Evolutionary conservation across 2,329 filamentous ascomycete species (phyloP).

Genomic region (Plectosphaerella plurivora): DNA sequence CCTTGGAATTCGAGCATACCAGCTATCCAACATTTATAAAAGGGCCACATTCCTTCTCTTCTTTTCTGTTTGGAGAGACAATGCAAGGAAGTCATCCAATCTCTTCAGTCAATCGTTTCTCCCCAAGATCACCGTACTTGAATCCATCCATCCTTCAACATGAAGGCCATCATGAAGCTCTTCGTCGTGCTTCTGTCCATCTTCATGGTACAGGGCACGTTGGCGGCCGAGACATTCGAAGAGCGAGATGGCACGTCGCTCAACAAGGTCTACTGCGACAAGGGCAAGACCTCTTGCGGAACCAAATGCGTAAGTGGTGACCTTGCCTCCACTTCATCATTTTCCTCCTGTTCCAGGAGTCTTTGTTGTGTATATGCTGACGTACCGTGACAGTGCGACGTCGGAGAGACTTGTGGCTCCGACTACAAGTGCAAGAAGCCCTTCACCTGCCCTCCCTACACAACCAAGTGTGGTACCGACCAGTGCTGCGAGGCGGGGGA

Average conservation of each 20-base stretch:
- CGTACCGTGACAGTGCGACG: neutral
- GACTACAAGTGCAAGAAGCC: neutral
- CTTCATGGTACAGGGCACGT: slow-evolving; percentile 1
- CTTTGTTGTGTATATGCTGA: neutral
- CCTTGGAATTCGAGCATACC: neutral
- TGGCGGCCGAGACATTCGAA: neutral
- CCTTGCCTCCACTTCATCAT: too few relatives aligned
- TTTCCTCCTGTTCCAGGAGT: neutral
- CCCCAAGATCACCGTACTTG: too few relatives aligned
- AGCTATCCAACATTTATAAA: neutral
- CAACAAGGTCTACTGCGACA: neutral
- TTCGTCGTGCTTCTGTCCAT: slow-evolving; percentile 1
- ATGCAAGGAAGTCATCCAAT: too few relatives aligned
- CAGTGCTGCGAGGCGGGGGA: neutral
- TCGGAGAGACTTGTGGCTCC: neutral
- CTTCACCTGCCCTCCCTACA: neutral
- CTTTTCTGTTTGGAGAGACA: too few relatives aligned
- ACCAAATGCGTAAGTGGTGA: neutral
- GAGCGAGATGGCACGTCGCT: neutral
- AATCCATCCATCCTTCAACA: neutral
- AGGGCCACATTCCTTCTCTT: neutral
- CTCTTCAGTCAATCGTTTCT: neutral
- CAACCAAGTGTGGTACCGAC: neutral
- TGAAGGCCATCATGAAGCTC: slow-evolving; percentile 1
- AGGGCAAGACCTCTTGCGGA: neutral